Conservation (phyloP, 2,329 filamentous ascomycete species). For the Fusarium abutilonis region DNA sequence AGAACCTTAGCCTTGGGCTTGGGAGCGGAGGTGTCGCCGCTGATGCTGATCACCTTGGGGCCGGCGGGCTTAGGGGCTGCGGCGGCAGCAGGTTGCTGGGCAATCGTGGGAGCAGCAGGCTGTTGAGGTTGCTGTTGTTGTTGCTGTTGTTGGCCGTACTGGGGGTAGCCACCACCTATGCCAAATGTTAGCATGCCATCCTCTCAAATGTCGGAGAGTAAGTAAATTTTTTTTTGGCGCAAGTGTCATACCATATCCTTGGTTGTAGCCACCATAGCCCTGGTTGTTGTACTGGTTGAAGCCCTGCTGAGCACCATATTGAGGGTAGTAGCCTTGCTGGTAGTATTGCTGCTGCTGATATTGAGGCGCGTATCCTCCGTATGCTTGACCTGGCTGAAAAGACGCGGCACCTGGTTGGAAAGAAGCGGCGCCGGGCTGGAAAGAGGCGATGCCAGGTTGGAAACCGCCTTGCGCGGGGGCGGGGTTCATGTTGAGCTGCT, state of each 20-base stretch:
- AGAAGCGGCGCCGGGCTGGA: conserved; percentile 75
- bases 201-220: conserved; percentile 5
- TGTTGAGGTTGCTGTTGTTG: conserved; percentile 58
- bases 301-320: conserved; percentile 62
- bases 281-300: conserved; percentile 65
- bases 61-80: conserved; percentile 62
- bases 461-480: conserved; percentile 58
- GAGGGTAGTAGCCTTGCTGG: conserved; percentile 66
- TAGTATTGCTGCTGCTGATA: conserved; percentile 63
- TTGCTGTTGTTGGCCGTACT: conserved; percentile 58
- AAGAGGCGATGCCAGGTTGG: conserved; percentile 67
- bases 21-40: conserved; percentile 64
- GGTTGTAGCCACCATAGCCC: conserved; percentile 61
- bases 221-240: conserved; percentile 18
- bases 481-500: conserved; percentile 77
- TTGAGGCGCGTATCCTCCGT: conserved; percentile 66
- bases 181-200: conserved; percentile 28
- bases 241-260: conserved; percentile 53
- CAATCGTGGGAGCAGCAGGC: conserved; percentile 44
- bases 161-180: conserved; percentile 62
- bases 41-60: conserved; percentile 76
- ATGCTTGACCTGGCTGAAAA: conserved; percentile 78
- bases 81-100: conserved; percentile 51
- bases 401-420: conserved; percentile 77
- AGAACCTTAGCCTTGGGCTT: conserved; percentile 63